Evolutionary conservation across 306 rosid genomes (phyloP).

Genomic region (Lathyrus oleraceus): DNA sequence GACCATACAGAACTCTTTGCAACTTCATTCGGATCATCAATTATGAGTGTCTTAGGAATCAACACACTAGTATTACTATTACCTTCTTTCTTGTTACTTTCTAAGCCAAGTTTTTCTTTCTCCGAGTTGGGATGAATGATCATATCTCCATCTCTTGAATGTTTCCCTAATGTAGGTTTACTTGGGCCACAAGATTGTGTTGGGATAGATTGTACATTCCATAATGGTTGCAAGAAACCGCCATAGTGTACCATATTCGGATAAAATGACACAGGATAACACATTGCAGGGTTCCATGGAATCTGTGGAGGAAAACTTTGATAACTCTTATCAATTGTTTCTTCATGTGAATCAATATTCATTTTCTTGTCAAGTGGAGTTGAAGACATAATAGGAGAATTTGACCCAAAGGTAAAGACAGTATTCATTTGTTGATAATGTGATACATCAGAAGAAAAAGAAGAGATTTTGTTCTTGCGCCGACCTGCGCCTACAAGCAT

Average conservation of each 20-base stretch:
- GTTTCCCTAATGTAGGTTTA: slow-evolving; percentile 62
- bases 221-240: slow-evolving; percentile 53
- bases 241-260: slow-evolving; percentile 66
- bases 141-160: slow-evolving; percentile 59
- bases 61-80: slow-evolving; percentile 33
- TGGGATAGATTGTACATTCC: slow-evolving; percentile 52
- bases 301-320: slow-evolving; percentile 52
- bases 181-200: slow-evolving; percentile 43
- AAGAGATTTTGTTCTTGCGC: slow-evolving; percentile 68
- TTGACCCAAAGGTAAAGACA: slow-evolving; percentile 59
- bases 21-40: slow-evolving; percentile 70
- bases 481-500: slow-evolving; percentile 91
- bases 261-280: slow-evolving; percentile 58
- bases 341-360: slow-evolving; percentile 31
- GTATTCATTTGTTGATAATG: slow-evolving; percentile 51
- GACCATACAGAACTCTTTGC: slow-evolving; percentile 68
- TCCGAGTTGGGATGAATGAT: slow-evolving; percentile 35
- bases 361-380: background rate
- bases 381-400: slow-evolving; percentile 54
- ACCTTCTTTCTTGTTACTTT: background rate
- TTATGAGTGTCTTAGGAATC: slow-evolving; percentile 67
- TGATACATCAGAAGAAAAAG: background rate
- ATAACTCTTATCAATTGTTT: slow-evolving; percentile 33
- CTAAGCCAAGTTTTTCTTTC: slow-evolving; percentile 37
- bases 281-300: slow-evolving; percentile 52